Evolutionary conservation across 129 eudicot genomes (phyloP), one percentile per base, ranked within the genome.

Genomic region (Chrysanthemum makinoi): DNA sequence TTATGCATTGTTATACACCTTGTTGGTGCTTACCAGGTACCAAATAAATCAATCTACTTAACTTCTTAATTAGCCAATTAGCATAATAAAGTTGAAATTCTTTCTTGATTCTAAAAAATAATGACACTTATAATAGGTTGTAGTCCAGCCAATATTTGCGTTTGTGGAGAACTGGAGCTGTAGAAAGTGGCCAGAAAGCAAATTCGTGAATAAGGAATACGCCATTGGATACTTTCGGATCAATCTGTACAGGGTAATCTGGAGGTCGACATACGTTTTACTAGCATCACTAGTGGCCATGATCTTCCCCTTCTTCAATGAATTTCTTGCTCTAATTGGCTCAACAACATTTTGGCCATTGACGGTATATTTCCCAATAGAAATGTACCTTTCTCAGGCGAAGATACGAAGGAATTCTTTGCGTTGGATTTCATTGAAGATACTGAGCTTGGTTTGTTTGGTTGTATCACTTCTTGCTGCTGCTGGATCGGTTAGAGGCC

Each of bases 21-120:
- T 18, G 44, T 84, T 73, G 88, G 92, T 22, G 96, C 92, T 66
- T 89, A 89, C 68, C 96, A 89, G 92, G 96, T 85, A 47, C 22
- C 0, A 6, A 7, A 39, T 39, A 39, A 39, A 39, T 7, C 10
- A 39, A 39, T 39, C 46, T 8, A 39, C 46, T 39, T 39, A 39
- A 39, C 46, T 39, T 39, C 46, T 39, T 39, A 39, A 39, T 6
- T 39, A 50, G 39, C 17, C 30, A 16, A 49, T 48, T 12, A 59
- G 13, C 16, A 18, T 6, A 51, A 26, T 10, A 10, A 20, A 49
- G 2, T 17, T 49, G 20, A 30, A 17, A 9, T n/a, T 15, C 16
- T 48, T 4, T 28, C n/a, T 3, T 14, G 0, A 72, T 9, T 33
- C 43, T 28, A 17, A 12, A 48, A 11, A 59, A 24, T 1, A 2